Evolutionary conservation across 2,329 filamentous ascomycete genomes (phyloP).

Genomic region (Ilyonectria destructans): DNA sequence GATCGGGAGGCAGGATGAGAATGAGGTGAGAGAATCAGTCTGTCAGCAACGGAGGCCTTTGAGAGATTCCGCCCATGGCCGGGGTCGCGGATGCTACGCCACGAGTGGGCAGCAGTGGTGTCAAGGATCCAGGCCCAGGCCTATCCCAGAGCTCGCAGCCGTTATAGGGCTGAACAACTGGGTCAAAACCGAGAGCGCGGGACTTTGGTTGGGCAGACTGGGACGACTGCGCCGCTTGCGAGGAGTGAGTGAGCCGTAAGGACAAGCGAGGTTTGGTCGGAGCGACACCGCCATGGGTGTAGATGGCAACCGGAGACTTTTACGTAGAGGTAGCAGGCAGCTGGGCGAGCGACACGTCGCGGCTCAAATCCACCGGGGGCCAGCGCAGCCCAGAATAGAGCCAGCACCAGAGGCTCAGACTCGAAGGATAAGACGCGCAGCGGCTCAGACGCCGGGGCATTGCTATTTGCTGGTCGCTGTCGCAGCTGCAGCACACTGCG

Average conservation of each 20-base stretch:
- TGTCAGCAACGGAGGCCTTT: conserved; percentile 50
- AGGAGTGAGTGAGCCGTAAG: conserved; percentile 31
- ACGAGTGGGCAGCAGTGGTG: conserved; percentile 43
- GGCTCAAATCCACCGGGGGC: conserved; percentile 23
- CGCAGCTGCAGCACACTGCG: conserved; percentile 25
- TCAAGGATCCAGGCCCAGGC: conserved; percentile 34
- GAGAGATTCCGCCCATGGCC: conserved; percentile 37
- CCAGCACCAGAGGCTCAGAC: conserved; percentile 34
- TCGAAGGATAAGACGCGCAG: conserved; percentile 32
- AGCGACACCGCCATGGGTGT: conserved; percentile 25
- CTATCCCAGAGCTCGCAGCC: conserved; percentile 28
- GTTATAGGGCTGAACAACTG: conserved; percentile 47
- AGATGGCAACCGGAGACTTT: conserved; percentile 31
- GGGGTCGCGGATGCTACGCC: conserved; percentile 48
- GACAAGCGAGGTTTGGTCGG: conserved; percentile 25
- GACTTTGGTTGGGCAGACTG: conserved; percentile 37
- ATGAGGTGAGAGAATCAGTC: conserved; percentile 34
- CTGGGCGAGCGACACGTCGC: conserved; percentile 30
- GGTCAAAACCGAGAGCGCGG: conserved; percentile 39
- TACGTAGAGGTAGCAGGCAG: conserved; percentile 23
- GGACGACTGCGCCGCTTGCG: conserved; percentile 31
- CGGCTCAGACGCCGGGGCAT: conserved; percentile 23
- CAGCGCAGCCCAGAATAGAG: conserved; percentile 38
- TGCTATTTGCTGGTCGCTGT: conserved; percentile 27
- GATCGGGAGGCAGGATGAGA: conserved; percentile 23